phyloP scores from a whole-genome alignment of 306 rosid genomes.

The Argentina anserina region DNA sequence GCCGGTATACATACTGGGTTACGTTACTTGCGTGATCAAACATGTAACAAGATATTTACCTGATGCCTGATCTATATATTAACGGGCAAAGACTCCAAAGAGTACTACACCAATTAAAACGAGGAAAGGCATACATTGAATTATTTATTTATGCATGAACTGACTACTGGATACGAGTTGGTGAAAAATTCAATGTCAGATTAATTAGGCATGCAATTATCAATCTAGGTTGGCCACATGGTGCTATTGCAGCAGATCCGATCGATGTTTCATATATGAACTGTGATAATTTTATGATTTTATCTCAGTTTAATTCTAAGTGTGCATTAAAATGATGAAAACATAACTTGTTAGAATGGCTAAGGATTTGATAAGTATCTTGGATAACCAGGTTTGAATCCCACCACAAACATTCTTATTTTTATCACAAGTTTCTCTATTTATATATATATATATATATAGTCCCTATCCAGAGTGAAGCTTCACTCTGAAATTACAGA shows the following conservation, averaged over 20 bases:
- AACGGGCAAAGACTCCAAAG: neutral
- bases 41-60: neutral
- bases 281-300: neutral
- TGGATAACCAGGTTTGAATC: no score
- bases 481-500: no score
- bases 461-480: no score
- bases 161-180: neutral
- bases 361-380: no score
- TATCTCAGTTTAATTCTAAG: neutral
- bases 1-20: neutral
- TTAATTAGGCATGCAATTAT: constrained; percentile 10
- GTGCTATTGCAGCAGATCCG: neutral
- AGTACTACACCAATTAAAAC: no score
- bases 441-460: no score
- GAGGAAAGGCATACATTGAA: no score
- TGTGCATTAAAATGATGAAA: no score
- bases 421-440: no score
- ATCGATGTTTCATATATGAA: neutral
- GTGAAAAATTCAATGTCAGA: constrained; percentile 10
- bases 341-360: no score
- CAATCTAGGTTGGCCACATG: neutral
- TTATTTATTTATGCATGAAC: neutral
- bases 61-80: no score
- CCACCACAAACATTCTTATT: no score
- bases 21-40: neutral